Evolutionary conservation across 768 basidiomycete species (phyloP), one percentile per base, ranked within the genome.

Genomic region (Xanthoconium stramineum): DNA sequence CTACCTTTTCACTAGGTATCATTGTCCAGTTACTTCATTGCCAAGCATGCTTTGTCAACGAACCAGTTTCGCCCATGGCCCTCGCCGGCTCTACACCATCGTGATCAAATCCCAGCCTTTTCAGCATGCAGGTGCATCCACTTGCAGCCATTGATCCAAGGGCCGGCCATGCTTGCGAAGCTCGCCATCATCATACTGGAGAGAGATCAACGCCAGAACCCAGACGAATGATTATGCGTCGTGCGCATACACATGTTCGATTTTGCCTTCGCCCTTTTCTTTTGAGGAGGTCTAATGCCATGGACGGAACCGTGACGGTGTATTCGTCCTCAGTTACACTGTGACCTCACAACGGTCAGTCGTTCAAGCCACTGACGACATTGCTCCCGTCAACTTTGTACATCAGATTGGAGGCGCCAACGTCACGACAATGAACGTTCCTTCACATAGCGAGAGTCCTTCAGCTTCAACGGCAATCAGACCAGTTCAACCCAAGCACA

Each of bases 391-490:
- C n/a, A 5, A 1, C 12, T 29, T 47, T 29, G 12, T 17, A 15
- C 40, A 51, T 56, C 33, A 60, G 44, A 29, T 57, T 50, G 28
- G 56, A 47, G 2, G 56, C 6, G 14, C 29, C 53, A 33, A 60
- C 3, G 3, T 53, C 48, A 2, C 29, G 44, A 11, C 58, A 48
- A 8, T 43, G 11, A 32, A 53, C 38, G 2, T 50, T 40, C 49
- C 35, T 58, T 52, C 59, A 60, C 3, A 58, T 28, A 2, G 36
- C 48, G 5, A 53, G 40, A 15, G n/a, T n/a, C n/a, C n/a, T n/a
- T 58, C 56, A 39, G 49, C 52, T 58, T 42, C 1, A 6, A 14
- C 8, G 10, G 10, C 32, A 19, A 30, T 50, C 38, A 58, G 49
- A 6, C 17, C 32, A 33, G 33, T 43, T 39, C 2, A 3, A 24